phyloP scores from a whole-genome alignment of 441 rosid genomes.

The Erodium chrysanthum region DNA sequence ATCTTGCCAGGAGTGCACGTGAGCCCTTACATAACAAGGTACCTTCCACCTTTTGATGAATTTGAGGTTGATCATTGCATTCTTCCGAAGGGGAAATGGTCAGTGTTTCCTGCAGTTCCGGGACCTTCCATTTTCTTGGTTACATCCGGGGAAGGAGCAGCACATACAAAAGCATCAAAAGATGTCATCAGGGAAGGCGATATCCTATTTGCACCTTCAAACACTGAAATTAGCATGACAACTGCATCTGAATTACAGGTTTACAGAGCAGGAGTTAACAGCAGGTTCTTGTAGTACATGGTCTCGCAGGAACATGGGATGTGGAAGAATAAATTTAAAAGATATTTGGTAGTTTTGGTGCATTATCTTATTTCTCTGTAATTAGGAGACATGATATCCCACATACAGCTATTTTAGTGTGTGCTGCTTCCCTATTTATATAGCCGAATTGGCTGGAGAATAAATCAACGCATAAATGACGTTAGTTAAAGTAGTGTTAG shows the following conservation, averaged over 20 bases:
- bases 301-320: no score
- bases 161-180: conserved; percentile 21
- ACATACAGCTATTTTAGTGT: no score
- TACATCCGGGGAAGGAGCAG: conserved; percentile 37
- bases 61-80: conserved; percentile 50
- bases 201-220: conserved; percentile 53
- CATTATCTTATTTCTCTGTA: no score
- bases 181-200: conserved; percentile 38
- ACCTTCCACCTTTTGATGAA: conserved; percentile 22
- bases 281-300: conserved; percentile 28
- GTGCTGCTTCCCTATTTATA: no score
- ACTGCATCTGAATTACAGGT: conserved; percentile 37
- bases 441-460: no score
- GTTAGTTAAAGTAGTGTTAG: no score
- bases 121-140: conserved; percentile 56
- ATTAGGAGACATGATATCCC: no score
- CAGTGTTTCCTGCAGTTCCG: conserved; percentile 37
- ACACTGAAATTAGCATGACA: conserved; percentile 27
- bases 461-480: no score
- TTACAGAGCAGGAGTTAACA: conserved; percentile 60
- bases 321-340: no score
- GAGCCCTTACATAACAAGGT: conserved; percentile 42
- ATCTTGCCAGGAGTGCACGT: conserved; percentile 47
- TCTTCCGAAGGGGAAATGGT: conserved; percentile 37
- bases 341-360: no score